Evolutionary conservation across 73 alveolate species (phyloP), one percentile per base, ranked within the genome.

Genomic region (Symbiodinium natans): DNA sequence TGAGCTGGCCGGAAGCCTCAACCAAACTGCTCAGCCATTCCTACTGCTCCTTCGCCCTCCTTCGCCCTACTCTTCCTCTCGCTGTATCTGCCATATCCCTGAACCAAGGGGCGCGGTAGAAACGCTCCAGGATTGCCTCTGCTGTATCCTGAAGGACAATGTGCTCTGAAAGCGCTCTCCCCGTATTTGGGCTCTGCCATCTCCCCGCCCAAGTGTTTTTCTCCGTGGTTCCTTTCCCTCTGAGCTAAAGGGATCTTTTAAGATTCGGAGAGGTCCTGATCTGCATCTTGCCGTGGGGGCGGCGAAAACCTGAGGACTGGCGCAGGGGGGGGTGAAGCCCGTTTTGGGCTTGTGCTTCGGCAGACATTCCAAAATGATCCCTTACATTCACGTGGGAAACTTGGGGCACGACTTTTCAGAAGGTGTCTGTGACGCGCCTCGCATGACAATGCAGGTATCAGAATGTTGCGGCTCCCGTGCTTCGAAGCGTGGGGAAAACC

Each of bases 41-140:
- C n/a, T n/a, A n/a, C n/a, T n/a, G n/a, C 2, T 73, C 34, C 83
- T 31, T 38, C 34, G 41, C 17, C 6, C 29, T 10, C 17, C 40
- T 25, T 13, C 84, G 6, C 84, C 34, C 84, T 25, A 23, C 40
- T 34, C 7, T 73, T 73, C 19, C 46, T 77, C 54, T 4, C 54
- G 9, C 86, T 15, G 25, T 68, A 82, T 6, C 0, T 68, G 68
- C 83, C 4, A 21, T 39, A 29, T 13, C 48, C 15, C 68, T 82
- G 68, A 21, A 15, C 52, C 56, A 59, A 68, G 86, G 73, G 9
- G 42, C 97, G 77, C 97, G 77, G 87, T 90, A 90, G 97, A 90
- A 90, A 33, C 97, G 97, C 97, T 90, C 97, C 73, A 90, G 87
- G 39, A 90, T 90, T 29, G 87, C 87, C 46, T 82, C 97, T n/a